Evolutionary conservation across 208 protist species (phyloP).

Genomic region (Acanthamoeba royreba): DNA sequence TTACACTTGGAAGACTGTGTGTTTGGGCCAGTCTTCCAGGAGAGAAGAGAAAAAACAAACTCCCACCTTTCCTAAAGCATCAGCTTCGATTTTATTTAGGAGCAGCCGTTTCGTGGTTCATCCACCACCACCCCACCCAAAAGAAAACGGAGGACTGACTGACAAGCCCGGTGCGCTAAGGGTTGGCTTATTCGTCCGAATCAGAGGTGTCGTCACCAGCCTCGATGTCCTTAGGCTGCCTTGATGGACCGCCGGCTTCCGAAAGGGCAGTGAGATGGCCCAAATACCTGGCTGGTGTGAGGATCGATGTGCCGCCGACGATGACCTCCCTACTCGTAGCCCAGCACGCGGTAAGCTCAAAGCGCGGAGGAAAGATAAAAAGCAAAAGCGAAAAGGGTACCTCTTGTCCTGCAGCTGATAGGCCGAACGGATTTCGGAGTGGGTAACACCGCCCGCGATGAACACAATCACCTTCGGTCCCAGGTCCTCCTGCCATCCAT

Average conservation of each 20-base stretch:
- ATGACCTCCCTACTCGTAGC: background rate
- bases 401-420: background rate
- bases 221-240: background rate
- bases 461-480: background rate
- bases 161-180: too few relatives aligned
- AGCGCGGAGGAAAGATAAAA: background rate
- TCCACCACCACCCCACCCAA: too few relatives aligned
- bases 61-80: too few relatives aligned
- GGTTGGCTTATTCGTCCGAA: too few relatives aligned
- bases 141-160: too few relatives aligned
- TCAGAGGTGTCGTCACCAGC: background rate
- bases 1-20: too few relatives aligned
- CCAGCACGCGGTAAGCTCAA: background rate
- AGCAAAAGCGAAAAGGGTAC: background rate
- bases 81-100: too few relatives aligned
- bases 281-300: background rate
- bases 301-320: background rate
- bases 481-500: background rate
- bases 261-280: background rate
- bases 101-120: too few relatives aligned
- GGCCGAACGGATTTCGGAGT: conserved; percentile 23
- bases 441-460: background rate
- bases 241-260: background rate
- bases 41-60: too few relatives aligned
- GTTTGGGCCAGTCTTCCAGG: too few relatives aligned